These are phyloP conservation scores for Handroanthus guayacan DNA, from an alignment of 257 asterid genomes.

Conservation along the genomic window DNA sequence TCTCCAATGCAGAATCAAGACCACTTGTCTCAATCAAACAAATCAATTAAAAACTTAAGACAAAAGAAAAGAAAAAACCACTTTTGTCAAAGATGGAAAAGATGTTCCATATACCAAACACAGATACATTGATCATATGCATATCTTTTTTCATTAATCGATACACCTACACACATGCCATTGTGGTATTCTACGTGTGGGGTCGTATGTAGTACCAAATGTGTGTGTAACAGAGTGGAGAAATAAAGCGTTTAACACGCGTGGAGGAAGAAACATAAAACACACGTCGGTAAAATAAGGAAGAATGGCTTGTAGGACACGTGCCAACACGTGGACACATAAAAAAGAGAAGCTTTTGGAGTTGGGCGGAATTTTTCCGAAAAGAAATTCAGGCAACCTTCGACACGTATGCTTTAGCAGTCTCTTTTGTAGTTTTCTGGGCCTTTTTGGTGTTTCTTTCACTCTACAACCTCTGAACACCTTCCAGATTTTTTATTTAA, in stretches of 20 bases:
- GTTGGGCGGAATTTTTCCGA: conserved; percentile 40
- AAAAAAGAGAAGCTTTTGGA: conserved; percentile 27
- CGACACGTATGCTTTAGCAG: conserved; percentile 39
- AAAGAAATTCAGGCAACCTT: background rate
- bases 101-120: background rate
- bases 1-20: background rate
- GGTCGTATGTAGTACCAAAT: background rate
- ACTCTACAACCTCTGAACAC: conserved; percentile 37
- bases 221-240: background rate
- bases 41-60: background rate
- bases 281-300: conserved; percentile 33
- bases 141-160: background rate
- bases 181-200: too few relatives aligned
- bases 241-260: conserved; percentile 28
- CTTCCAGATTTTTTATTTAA: background rate
- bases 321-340: conserved; percentile 50
- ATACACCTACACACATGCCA: background rate
- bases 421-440: background rate
- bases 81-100: background rate
- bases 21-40: background rate
- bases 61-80: background rate
- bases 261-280: background rate
- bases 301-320: conserved; percentile 39
- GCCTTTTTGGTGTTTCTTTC: conserved; percentile 46
- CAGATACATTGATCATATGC: background rate